Evolutionary conservation across 768 basidiomycete genomes (phyloP), one percentile per base, ranked within the genome.

Genomic region (Lactifluus rugatus): DNA sequence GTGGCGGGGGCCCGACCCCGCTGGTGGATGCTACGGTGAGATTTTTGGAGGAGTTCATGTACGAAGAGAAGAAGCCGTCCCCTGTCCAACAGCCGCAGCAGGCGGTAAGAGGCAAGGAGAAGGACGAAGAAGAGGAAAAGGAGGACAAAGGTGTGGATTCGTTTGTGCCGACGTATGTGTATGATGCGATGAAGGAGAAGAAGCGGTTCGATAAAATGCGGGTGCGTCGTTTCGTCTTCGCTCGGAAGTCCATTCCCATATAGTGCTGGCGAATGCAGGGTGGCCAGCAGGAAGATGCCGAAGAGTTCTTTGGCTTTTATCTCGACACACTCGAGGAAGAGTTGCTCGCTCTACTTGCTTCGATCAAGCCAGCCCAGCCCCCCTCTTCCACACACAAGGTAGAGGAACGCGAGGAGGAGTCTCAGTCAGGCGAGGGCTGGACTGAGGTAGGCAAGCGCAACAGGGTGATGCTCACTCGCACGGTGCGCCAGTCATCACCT

Each of bases 251-350:
- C 25, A 2, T 54, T 48, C 10, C 47, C 49, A 6, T n/a, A 54
- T 36, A 13, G 23, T 25, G 34, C 56, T 32, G 52, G 65, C 37
- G 54, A 62, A 32, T 5, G 48, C 31, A 92, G 81, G 83, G 89
- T 37, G 93, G 93, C 0, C 89, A 93, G 58, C 95, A 99, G 73
- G 95, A 99, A 70, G 95, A 99, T 58, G 95, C 94, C 10, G 94
- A 99, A 70, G 95, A 99, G 71, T 98, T 96, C 70, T 76, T 98
- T n/a, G 95, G 95, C 3, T 97, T 96, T 73, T 95, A 91, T 73
- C 76, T 97, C 25, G 93, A 97, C 65, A 89, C 93, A 0, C 74
- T 99, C 5, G 92, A 95, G 70, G 95, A 99, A 69, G 95, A 98
- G 73, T 69, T 97, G 11, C 72, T 90, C 3, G 76, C 78, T 3